Percentiles rank a stretch among this genome's conserved stretches.
Conservation (phyloP, 306 rosid species). For the Pyrus bretschneideri region DNA sequence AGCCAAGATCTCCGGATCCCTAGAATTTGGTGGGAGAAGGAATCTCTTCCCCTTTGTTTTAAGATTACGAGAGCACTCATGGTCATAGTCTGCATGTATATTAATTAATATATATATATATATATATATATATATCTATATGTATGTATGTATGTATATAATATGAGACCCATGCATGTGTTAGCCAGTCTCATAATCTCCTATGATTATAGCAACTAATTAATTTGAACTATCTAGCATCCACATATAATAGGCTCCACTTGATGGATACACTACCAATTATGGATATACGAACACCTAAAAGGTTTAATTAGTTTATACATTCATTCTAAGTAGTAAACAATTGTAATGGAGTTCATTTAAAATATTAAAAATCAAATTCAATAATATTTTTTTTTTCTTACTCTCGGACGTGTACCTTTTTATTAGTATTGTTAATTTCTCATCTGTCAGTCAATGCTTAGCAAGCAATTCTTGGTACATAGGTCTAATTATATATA, state of each 20-base stretch:
- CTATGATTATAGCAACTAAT: too few species aligned
- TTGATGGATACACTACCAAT: background rate
- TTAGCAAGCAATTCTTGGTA: background rate
- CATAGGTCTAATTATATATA: background rate
- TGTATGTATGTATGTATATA: too few species aligned
- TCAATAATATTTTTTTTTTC: background rate
- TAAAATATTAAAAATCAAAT: background rate
- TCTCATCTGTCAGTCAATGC: background rate
- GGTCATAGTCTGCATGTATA: background rate
- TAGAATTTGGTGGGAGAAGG: too few species aligned
- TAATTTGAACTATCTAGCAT: background rate
- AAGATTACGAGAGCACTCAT: constrained; percentile 33
- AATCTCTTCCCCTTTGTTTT: constrained; percentile 5
- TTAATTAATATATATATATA: too few species aligned
- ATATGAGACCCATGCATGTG: background rate
- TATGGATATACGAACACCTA: background rate
- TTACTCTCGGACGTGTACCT: constrained; percentile 18
- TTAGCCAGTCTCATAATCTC: background rate
- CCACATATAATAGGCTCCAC: background rate
- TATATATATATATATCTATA: too few species aligned
- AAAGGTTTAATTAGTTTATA: background rate
- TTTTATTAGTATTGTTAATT: constrained; percentile 24
- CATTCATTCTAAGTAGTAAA: background rate
- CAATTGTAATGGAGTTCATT: background rate
- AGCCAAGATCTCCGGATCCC: too few species aligned